These are phyloP conservation scores for Nigrospora oryzae DNA, from an alignment of 2,329 filamentous ascomycete species.

Conservation along the genomic window DNA sequence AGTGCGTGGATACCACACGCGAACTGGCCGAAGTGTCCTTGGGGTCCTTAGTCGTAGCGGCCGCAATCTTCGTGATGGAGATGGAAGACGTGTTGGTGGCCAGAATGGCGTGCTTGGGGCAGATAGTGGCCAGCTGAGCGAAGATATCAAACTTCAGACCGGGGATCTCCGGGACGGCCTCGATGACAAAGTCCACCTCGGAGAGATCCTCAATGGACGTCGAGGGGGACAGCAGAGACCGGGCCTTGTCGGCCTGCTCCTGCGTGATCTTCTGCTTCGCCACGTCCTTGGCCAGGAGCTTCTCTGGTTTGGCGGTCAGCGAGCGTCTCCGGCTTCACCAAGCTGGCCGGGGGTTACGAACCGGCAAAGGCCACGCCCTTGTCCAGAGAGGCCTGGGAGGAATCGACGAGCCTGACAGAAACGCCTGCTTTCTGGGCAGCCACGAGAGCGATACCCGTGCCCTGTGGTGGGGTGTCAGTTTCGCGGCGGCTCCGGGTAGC, in stretches of 20 bases:
- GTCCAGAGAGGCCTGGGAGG: constrained; percentile 72
- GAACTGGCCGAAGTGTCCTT: constrained; percentile 74
- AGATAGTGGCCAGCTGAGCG: constrained; percentile 69
- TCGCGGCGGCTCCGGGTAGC: constrained; percentile 7
- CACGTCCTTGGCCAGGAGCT: constrained; percentile 88
- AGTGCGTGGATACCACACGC: constrained; percentile 90
- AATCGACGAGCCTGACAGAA: constrained; percentile 80
- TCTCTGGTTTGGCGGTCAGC: constrained; percentile 49
- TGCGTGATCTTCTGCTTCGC: constrained; percentile 78
- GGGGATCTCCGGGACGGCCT: constrained; percentile 90
- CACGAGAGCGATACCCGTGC: constrained; percentile 90
- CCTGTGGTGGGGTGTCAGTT: constrained; percentile 43
- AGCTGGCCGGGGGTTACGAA: constrained; percentile 26
- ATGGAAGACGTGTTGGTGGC: constrained; percentile 99
- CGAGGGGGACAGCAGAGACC: constrained; percentile 59
- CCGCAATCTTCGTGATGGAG: constrained; percentile 91
- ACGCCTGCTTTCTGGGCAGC: constrained; percentile 78
- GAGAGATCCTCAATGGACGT: constrained; percentile 70
- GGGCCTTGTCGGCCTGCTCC: constrained; percentile 66
- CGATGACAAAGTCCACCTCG: constrained; percentile 92
- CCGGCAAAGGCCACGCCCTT: constrained; percentile 87
- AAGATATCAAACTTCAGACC: constrained; percentile 86
- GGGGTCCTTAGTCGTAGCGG: constrained; percentile 70
- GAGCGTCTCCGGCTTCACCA: background rate
- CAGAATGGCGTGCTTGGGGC: constrained; percentile 76